Percentiles rank a stretch among this genome's conserved stretches.
These are phyloP conservation scores for Echinochloa phyllopogon DNA, from an alignment of 176 grass and related monocot genomes.

Conservation along the genomic window DNA sequence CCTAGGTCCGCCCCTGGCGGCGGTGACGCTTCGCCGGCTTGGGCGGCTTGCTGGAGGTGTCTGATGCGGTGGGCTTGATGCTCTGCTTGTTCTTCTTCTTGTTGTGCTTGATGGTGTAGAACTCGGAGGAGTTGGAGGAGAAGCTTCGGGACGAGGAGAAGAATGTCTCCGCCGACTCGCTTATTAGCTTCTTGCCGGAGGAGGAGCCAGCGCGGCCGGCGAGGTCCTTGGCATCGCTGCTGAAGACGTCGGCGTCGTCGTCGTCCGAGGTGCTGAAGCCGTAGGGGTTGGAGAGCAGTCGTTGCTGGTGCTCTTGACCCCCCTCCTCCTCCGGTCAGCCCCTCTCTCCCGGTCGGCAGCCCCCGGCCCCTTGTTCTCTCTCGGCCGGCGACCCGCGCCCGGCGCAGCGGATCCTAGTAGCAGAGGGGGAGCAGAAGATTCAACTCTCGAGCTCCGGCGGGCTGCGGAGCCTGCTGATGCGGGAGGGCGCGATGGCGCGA, in stretches of 20 bases:
- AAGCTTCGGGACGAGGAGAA: slow-evolving; percentile 89
- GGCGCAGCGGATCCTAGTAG: too few species aligned
- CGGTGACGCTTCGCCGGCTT: slow-evolving; percentile 27
- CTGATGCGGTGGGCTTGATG: too few species aligned
- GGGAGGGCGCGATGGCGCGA: too few species aligned
- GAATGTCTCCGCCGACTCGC: slow-evolving; percentile 64
- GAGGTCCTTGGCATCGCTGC: slow-evolving; percentile 59
- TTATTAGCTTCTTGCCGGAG: slow-evolving; percentile 28
- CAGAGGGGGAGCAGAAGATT: too few species aligned
- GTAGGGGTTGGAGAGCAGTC: slow-evolving; percentile 60
- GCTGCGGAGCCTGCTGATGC: too few species aligned
- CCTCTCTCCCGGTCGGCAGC: too few species aligned
- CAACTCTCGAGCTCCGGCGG: too few species aligned
- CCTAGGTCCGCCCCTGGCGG: too few species aligned
- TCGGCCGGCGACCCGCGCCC: too few species aligned
- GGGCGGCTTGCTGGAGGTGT: not conserved
- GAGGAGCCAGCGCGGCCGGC: not conserved
- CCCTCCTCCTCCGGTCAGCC: too few species aligned
- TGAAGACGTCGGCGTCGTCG: slow-evolving; percentile 60
- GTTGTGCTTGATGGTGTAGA: slow-evolving; percentile 72
- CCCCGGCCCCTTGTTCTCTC: too few species aligned
- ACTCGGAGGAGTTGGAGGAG: slow-evolving; percentile 97
- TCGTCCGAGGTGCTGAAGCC: slow-evolving; percentile 82
- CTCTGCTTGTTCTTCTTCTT: slow-evolving; percentile 19
- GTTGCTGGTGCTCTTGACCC: slow-evolving; percentile 24